Conservation (phyloP, 108 stramenopile species). For the Pelagomonas calceolata region DNA sequence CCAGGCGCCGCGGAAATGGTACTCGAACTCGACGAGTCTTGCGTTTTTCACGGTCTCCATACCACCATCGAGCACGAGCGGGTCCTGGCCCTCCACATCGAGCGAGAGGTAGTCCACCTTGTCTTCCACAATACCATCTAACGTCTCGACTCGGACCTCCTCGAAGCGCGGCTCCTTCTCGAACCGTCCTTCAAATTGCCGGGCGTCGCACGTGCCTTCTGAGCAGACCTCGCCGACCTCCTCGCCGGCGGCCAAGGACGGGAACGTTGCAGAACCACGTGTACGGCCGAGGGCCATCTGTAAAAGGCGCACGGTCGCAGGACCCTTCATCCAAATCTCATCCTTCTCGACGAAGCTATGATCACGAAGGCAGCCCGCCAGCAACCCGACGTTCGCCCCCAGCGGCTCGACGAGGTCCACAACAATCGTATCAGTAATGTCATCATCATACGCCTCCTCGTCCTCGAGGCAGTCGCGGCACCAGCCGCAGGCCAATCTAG, state of each 20-base stretch:
- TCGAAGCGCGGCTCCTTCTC: background rate
- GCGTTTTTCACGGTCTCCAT: background rate
- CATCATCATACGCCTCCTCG: background rate
- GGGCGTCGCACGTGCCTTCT: background rate
- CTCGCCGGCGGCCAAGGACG: background rate
- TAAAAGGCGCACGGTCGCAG: too few relatives aligned
- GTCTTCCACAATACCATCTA: background rate
- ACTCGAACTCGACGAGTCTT: background rate
- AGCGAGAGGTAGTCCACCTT: background rate
- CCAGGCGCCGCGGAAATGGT: slow-evolving; percentile 1
- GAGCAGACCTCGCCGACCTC: background rate
- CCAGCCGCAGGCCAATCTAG: background rate
- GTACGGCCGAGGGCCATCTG: too few relatives aligned
- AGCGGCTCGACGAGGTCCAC: background rate
- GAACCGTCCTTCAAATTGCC: background rate
- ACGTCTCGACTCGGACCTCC: background rate
- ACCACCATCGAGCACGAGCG: background rate
- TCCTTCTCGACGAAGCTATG: background rate
- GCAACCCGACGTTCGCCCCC: background rate
- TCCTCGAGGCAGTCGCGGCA: slow-evolving; percentile 1
- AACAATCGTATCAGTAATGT: too few relatives aligned
- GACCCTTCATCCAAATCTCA: background rate
- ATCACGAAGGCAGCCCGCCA: background rate
- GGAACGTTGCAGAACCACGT: background rate
- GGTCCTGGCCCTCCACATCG: background rate